phyloP scores from a whole-genome alignment of 768 basidiomycete species.

The Termitomyces sp. region DNA sequence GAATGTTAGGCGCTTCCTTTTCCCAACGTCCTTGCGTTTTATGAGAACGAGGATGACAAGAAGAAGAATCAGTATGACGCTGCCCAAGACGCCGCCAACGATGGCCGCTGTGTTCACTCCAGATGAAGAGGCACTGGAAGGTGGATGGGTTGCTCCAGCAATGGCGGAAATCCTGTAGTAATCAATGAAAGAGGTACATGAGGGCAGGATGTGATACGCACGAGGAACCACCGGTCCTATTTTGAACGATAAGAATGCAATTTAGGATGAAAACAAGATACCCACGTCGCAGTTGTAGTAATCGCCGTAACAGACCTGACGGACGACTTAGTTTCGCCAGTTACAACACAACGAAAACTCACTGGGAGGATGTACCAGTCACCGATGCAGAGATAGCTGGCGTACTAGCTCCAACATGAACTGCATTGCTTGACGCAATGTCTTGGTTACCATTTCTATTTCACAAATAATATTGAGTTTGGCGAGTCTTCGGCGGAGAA shows the following conservation, averaged over 20 bases:
- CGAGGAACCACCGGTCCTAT: neutral
- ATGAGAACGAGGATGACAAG: conserved; percentile 2
- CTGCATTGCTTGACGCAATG: neutral
- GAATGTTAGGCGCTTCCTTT: conserved; percentile 8
- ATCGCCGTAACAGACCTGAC: neutral
- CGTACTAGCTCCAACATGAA: neutral
- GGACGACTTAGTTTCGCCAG: neutral
- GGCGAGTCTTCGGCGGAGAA: neutral
- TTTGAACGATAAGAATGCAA: neutral
- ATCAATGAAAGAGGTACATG: neutral
- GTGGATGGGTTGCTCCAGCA: neutral
- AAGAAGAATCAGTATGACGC: conserved; percentile 6
- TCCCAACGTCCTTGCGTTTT: neutral
- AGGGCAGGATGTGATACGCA: neutral
- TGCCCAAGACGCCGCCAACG: conserved; percentile 11
- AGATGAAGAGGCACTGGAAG: neutral
- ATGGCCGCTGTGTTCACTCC: conserved; percentile 2
- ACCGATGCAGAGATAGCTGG: neutral
- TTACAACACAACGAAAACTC: neutral
- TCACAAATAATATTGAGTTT: neutral
- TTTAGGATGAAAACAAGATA: neutral
- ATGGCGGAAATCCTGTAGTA: neutral
- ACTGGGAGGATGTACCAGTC: neutral
- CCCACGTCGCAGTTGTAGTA: neutral
- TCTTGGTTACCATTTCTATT: neutral